phyloP scores from a whole-genome alignment of 176 grass and related monocot species.

The Neostapfia colusana region DNA sequence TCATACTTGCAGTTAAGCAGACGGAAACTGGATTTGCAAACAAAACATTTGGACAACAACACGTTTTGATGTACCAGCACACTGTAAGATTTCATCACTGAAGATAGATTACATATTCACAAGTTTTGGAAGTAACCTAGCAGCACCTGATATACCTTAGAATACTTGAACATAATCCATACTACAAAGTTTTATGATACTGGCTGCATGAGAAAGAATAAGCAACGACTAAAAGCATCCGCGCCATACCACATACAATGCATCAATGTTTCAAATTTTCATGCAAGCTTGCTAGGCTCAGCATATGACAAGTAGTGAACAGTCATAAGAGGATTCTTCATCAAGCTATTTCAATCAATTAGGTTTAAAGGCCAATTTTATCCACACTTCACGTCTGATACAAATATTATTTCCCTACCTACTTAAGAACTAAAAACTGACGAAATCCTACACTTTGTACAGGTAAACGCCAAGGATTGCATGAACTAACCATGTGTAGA shows the following conservation, averaged over 20 bases:
- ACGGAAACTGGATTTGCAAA: background rate
- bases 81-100: background rate
- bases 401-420: background rate
- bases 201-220: background rate
- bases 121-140: background rate
- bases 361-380: background rate
- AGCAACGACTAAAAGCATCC: background rate
- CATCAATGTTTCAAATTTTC: background rate
- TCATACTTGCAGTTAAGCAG: background rate
- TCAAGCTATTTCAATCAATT: background rate
- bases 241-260: background rate
- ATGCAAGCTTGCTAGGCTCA: too few species aligned
- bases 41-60: background rate
- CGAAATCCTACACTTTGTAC: background rate
- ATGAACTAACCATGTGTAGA: background rate
- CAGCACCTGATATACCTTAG: background rate
- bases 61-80: too few species aligned
- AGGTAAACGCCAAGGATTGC: background rate
- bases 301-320: background rate
- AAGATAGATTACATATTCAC: background rate
- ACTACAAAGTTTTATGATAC: background rate
- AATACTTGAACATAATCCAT: background rate
- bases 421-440: background rate
- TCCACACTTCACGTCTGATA: background rate
- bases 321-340: background rate